Evolutionary conservation across 345 rosid species (phyloP), one percentile per base, ranked within the genome.

Genomic region (Syzygium jambos): DNA sequence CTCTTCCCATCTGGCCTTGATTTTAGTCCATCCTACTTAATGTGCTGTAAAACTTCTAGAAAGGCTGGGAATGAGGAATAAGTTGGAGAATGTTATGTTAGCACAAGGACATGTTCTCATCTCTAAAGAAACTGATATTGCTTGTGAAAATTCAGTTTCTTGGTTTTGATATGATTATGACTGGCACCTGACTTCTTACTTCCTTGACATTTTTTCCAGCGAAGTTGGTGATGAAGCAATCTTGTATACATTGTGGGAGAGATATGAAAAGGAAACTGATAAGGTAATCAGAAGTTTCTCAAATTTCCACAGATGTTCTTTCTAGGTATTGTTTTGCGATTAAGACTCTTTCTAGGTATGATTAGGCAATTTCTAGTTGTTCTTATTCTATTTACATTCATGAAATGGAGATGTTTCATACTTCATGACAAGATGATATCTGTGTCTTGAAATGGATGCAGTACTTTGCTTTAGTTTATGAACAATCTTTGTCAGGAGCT

Each of bases 181-280:
- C 27, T 46, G 78, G 51, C n/a, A 11, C n/a, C 61, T 41, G n/a
- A 57, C 9, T 77, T 87, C 89, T 87, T 55, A n/a, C 41, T 49
- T 83, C n/a, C 84, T 82, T 84, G 87, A 11, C 51, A 77, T 19
- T 63, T 59, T 78, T 85, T 83, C 51, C 91, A 94, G 95, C 88
- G 95, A 93, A 88, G 93, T 84, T 34, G 93, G 95, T 61, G 93
- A 93, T 82, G 93, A 94, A 88, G 92, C 90, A 84, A 87, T 92
- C 89, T 89, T 95, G 87, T 92, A 87, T 86, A 86, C 92, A 22
- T 87, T 94, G 53, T 95, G 97, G 97, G 91, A 89, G 91, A 93
- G 92, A 89, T 91, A 89, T 73, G 92, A 94, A 63, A 90, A 85
- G 85, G 90, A 93, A 52, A 84, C 27, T 61, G 94, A 94, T 87